A percentile compares a stretch with the other conserved stretches of the same genome.
phyloP scores from a whole-genome alignment of 2,329 filamentous ascomycete genomes.

The Cladorrhinum sp. region DNA sequence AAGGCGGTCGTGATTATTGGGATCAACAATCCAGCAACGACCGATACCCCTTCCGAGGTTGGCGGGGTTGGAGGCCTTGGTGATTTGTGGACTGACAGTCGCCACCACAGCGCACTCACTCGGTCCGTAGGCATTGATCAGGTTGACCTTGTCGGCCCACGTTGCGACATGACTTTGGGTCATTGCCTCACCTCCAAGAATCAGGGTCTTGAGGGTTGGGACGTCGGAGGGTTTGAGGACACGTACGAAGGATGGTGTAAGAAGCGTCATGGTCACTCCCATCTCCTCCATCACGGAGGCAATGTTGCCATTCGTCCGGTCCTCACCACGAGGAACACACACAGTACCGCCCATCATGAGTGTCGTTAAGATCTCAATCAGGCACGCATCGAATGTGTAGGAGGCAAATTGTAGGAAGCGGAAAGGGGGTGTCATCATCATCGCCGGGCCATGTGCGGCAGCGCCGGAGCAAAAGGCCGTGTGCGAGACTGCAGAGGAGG shows the following conservation, averaged over 20 bases:
- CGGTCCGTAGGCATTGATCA: slow-evolving; percentile 27
- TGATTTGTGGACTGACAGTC: slow-evolving; percentile 16
- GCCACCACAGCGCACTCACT: slow-evolving; percentile 42
- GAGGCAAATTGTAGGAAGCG: slow-evolving; percentile 32
- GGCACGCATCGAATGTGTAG: slow-evolving; percentile 41
- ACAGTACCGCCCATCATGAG: slow-evolving; percentile 39
- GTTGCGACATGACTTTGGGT: slow-evolving; percentile 21
- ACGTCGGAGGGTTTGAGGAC: slow-evolving; percentile 27
- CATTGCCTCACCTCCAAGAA: slow-evolving; percentile 47
- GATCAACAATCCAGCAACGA: slow-evolving; percentile 34
- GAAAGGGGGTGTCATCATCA: slow-evolving; percentile 20
- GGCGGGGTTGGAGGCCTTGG: slow-evolving; percentile 15
- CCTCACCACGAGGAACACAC: slow-evolving; percentile 39
- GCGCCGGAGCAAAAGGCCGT: slow-evolving; percentile 27
- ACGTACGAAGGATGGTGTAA: slow-evolving; percentile 31
- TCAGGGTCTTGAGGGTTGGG: slow-evolving; percentile 42
- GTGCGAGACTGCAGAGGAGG: slow-evolving; percentile 34
- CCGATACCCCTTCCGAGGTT: slow-evolving; percentile 37
- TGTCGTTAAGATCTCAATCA: slow-evolving; percentile 39
- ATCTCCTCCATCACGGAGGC: slow-evolving; percentile 29
- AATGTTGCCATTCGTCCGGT: slow-evolving; percentile 38
- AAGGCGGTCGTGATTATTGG: slow-evolving; percentile 27
- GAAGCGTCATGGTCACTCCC: slow-evolving; percentile 27
- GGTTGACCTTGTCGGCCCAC: slow-evolving; percentile 46
- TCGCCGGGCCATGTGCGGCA: slow-evolving; percentile 20